Conservation (phyloP, 768 basidiomycete species). For the Saitozyma sp. region DNA sequence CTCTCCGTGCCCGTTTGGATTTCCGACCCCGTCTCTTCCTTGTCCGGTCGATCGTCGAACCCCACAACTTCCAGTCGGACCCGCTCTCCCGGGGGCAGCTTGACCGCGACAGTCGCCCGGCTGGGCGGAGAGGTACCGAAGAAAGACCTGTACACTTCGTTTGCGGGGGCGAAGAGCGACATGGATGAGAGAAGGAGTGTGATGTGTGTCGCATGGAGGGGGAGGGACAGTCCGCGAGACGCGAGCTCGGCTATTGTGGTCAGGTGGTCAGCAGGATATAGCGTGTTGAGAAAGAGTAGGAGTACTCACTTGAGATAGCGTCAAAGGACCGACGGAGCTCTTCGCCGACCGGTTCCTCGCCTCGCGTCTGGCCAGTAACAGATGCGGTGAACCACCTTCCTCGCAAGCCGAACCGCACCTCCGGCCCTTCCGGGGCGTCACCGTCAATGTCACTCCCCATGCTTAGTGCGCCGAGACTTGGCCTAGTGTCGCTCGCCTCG, state of each 20-base stretch:
- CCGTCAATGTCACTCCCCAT: not conserved
- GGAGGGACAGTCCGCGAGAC: slow-evolving; percentile 58
- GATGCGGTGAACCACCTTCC: slow-evolving; percentile 70
- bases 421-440: not conserved
- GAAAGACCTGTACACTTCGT: slow-evolving; percentile 72
- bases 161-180: slow-evolving; percentile 72
- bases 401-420: slow-evolving; percentile 25
- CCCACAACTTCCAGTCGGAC: slow-evolving; percentile 80
- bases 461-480: not conserved
- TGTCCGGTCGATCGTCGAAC: slow-evolving; percentile 53
- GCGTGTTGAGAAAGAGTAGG: too few relatives aligned
- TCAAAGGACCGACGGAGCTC: slow-evolving; percentile 73
- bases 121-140: slow-evolving; percentile 92
- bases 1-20: slow-evolving; percentile 1
- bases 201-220: slow-evolving; percentile 65
- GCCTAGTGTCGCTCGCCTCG: not conserved
- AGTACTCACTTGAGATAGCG: not conserved
- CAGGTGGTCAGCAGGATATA: too few relatives aligned
- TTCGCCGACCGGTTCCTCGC: slow-evolving; percentile 60
- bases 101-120: slow-evolving; percentile 86
- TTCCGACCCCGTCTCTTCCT: not conserved
- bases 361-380: slow-evolving; percentile 60
- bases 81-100: slow-evolving; percentile 62
- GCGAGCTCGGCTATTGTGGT: not conserved
- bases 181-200: slow-evolving; percentile 78